Percentiles rank a stretch among this genome's conserved stretches.
Conservation (phyloP, 2,329 filamentous ascomycete species). For the Colletotrichum tamarilloi region DNA sequence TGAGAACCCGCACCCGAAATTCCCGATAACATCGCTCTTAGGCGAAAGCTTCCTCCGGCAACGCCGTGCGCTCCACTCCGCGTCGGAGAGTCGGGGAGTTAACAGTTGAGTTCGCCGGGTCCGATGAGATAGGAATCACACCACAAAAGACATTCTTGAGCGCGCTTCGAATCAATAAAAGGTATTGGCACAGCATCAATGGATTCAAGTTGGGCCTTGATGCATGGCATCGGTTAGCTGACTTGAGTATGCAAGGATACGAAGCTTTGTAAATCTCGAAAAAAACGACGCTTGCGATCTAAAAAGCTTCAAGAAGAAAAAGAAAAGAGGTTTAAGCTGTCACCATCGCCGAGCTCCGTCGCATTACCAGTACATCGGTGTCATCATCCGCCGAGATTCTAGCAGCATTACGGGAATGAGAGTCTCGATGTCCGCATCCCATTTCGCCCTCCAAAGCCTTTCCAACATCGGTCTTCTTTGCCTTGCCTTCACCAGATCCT, state of each 20-base stretch:
- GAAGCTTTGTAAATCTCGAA: neutral
- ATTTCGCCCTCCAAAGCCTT: neutral
- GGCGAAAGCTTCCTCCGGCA: neutral
- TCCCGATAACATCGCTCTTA: neutral
- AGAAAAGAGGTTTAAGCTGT: too few relatives aligned
- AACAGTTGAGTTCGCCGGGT: neutral
- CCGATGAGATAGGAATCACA: neutral
- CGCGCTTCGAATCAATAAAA: too few relatives aligned
- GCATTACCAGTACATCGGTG: neutral
- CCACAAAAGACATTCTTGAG: neutral
- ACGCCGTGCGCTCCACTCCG: neutral
- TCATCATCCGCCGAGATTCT: neutral
- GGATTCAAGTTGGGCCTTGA: neutral
- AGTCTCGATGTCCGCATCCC: neutral
- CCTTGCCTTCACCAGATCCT: neutral
- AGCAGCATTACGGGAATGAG: neutral
- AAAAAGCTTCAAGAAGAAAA: too few relatives aligned
- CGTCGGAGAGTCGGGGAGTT: neutral
- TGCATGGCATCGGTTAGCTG: neutral
- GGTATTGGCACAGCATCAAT: neutral
- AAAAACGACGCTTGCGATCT: too few relatives aligned
- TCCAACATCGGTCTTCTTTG: rapidly evolving
- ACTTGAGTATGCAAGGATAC: neutral
- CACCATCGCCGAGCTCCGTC: neutral
- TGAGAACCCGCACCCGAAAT: neutral